Percentiles rank a stretch among this genome's conserved stretches.
Conservation (phyloP, 2,329 filamentous ascomycete genomes). For the Hypoxylon sp. region DNA sequence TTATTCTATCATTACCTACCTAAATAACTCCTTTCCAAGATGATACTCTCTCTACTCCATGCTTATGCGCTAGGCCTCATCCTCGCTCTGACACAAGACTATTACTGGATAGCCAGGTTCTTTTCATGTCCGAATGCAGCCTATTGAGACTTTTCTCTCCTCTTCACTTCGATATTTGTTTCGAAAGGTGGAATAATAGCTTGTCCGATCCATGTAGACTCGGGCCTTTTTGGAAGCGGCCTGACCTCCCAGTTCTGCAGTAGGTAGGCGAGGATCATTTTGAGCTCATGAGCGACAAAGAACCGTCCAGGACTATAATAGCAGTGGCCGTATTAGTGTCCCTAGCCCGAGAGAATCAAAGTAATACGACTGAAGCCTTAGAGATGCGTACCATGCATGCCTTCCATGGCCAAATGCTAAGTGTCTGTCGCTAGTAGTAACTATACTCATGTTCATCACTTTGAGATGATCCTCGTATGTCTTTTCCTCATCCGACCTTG, state of each 20-base stretch:
- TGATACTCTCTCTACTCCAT: too few relatives aligned
- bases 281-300: conserved; percentile 58
- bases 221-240: background rate
- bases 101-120: background rate
- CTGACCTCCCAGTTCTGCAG: background rate
- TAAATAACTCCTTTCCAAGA: background rate
- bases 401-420: conserved; percentile 57
- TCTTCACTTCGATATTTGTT: background rate
- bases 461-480: background rate
- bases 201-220: background rate
- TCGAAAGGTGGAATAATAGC: background rate
- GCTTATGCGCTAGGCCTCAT: too few relatives aligned
- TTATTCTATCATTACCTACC: background rate
- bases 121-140: background rate
- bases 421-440: conserved; percentile 55
- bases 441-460: conserved; percentile 35
- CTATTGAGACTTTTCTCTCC: background rate
- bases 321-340: background rate
- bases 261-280: conserved; percentile 47
- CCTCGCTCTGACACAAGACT: background rate
- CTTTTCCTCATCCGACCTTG: background rate
- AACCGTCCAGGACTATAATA: conserved; percentile 55
- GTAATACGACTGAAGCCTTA: background rate
- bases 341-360: background rate
- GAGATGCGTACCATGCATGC: conserved; percentile 54